phyloP scores from a whole-genome alignment of 495 filamentous ascomycete genomes.

The Tuber aestivum region DNA sequence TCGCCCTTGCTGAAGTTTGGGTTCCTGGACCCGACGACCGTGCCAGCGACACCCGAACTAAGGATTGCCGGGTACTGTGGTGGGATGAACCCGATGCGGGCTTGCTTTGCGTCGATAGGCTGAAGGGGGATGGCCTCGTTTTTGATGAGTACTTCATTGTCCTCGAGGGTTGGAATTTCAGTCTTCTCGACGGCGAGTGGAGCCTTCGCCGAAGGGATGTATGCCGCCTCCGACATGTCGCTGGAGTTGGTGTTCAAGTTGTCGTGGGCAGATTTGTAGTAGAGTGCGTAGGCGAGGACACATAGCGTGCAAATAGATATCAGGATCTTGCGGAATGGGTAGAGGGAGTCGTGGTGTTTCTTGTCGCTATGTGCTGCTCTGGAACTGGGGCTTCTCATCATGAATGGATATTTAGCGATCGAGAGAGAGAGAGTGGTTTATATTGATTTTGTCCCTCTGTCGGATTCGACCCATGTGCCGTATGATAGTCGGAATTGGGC shows the following conservation, averaged over 20 bases:
- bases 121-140: constrained; percentile 26
- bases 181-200: constrained; percentile 8
- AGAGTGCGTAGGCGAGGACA: not conserved
- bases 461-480: not conserved
- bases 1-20: constrained; percentile 36
- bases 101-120: constrained; percentile 24
- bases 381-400: not conserved
- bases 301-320: not conserved
- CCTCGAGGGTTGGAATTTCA: not conserved
- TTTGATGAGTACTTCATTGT: constrained; percentile 20
- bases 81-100: constrained; percentile 24
- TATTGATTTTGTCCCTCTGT: not conserved
- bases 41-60: constrained; percentile 38
- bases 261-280: not conserved
- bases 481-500: not conserved
- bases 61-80: constrained; percentile 40
- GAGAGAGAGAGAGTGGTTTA: not conserved
- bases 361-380: not conserved
- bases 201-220: constrained; percentile 15
- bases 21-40: constrained; percentile 34
- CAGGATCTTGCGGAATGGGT: not conserved
- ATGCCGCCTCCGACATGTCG: constrained; percentile 3
- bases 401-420: not conserved
- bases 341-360: constrained; percentile 1
- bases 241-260: not conserved